Conservation (phyloP, 345 rosid species). For the Murraya koenigii region DNA sequence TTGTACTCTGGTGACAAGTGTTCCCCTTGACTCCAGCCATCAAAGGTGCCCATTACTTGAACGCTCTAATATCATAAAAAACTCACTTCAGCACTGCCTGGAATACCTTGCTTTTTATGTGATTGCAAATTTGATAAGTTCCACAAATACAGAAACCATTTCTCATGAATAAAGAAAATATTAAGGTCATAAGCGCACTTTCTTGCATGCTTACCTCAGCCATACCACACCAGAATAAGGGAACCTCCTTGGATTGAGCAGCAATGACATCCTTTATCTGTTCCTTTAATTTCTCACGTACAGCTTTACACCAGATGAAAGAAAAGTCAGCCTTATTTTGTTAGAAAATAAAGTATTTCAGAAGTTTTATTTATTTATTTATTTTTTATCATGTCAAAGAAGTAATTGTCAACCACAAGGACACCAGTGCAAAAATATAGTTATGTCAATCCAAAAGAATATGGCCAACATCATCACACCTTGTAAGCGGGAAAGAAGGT, state of each 20-base stretch:
- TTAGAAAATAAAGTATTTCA: background rate
- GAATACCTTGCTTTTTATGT: background rate
- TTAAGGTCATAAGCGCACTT: background rate
- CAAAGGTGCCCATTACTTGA: slow-evolving; percentile 91
- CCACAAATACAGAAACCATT: background rate
- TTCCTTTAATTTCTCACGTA: slow-evolving; percentile 59
- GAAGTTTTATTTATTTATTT: background rate
- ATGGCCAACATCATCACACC: slow-evolving; percentile 36
- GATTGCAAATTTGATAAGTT: too few relatives aligned
- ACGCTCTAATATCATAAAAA: slow-evolving; percentile 46
- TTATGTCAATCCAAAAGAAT: background rate
- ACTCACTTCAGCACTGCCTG: background rate
- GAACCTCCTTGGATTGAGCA: slow-evolving; percentile 65
- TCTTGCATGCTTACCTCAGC: slow-evolving; percentile 62
- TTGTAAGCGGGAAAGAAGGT: slow-evolving; percentile 66
- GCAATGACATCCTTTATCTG: slow-evolving; percentile 67
- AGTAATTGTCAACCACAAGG: background rate
- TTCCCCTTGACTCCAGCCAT: slow-evolving; percentile 89
- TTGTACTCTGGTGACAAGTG: slow-evolving; percentile 77
- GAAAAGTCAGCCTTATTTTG: background rate
- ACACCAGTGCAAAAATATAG: background rate
- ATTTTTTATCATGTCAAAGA: background rate
- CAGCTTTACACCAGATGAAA: slow-evolving; percentile 34
- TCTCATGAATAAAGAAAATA: background rate
- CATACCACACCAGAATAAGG: slow-evolving; percentile 80